Conservation (phyloP, 306 rosid species). For the Nissolia schottii region DNA sequence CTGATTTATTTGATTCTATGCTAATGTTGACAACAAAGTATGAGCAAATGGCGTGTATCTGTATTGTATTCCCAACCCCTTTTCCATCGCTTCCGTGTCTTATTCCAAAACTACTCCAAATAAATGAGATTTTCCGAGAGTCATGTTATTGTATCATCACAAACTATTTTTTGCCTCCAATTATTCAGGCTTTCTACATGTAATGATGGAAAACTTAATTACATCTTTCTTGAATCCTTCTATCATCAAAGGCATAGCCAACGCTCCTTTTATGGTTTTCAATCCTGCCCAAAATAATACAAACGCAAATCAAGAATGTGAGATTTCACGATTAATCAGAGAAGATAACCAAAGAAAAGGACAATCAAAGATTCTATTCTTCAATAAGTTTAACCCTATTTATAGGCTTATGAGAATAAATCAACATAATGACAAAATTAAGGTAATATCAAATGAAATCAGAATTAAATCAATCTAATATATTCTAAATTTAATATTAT, state of each 20-base stretch:
- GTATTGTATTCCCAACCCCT: neutral
- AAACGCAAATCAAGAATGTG: conserved; percentile 7
- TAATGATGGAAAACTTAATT: conserved; percentile 71
- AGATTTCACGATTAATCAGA: too few species aligned
- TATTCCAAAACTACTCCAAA: neutral
- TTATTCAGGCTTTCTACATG: conserved; percentile 62
- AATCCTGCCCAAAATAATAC: conserved; percentile 38
- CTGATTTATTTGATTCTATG: neutral
- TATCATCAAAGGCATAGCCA: conserved; percentile 93
- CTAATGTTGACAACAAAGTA: neutral
- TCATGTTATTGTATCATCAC: neutral
- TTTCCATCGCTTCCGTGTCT: neutral
- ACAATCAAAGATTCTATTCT: too few species aligned
- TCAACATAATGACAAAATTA: too few species aligned
- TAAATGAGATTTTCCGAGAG: neutral
- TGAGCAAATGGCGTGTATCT: neutral
- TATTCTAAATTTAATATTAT: too few species aligned
- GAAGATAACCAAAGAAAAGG: too few species aligned
- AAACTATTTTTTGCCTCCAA: neutral
- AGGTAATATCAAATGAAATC: too few species aligned
- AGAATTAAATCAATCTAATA: too few species aligned
- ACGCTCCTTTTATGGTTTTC: conserved; percentile 80
- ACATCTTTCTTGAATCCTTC: conserved; percentile 77
- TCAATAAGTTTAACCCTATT: too few species aligned
- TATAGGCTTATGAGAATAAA: too few species aligned